These are phyloP conservation scores for Arthrobotrys conoides DNA, from an alignment of 2,329 filamentous ascomycete genomes.

Conservation along the genomic window DNA sequence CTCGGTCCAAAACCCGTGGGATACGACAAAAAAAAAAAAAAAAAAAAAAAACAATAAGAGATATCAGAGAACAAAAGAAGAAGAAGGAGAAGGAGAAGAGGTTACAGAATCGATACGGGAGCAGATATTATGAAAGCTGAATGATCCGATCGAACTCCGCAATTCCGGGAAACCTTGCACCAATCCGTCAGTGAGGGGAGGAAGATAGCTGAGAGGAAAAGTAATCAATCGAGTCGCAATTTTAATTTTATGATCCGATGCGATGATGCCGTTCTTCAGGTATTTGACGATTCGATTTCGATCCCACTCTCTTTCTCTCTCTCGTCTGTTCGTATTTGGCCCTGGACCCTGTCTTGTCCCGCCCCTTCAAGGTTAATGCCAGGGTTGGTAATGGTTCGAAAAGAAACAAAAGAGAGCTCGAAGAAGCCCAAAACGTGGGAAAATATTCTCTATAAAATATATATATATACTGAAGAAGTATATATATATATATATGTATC, in stretches of 20 bases:
- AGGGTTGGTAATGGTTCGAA: slow-evolving; percentile 16
- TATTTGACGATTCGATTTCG: slow-evolving; percentile 6
- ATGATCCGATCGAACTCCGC: slow-evolving; percentile 34
- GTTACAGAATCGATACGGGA: slow-evolving; percentile 6
- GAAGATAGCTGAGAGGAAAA: slow-evolving; percentile 26
- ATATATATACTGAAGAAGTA: too few relatives aligned
- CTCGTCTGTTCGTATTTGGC: slow-evolving; percentile 18
- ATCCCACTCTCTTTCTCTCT: slow-evolving; percentile 25
- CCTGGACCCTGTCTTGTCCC: slow-evolving; percentile 23
- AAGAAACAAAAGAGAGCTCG: slow-evolving; percentile 14
- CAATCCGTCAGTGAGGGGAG: slow-evolving; percentile 38
- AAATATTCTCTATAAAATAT: slow-evolving; percentile 5
- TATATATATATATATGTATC: too few relatives aligned
- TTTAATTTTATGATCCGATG: slow-evolving; percentile 31
- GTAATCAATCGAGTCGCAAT: slow-evolving; percentile 46
- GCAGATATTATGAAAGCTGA: not conserved
- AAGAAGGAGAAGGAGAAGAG: slow-evolving; percentile 1
- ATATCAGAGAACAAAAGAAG: slow-evolving; percentile 6
- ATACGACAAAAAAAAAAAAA: slow-evolving; percentile 3
- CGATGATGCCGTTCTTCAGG: slow-evolving; percentile 25
- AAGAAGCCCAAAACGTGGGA: slow-evolving; percentile 16
- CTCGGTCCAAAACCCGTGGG: slow-evolving; percentile 18
- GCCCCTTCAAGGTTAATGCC: slow-evolving; percentile 13
- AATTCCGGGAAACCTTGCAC: slow-evolving; percentile 39
- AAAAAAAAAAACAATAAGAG: not conserved